Evolutionary conservation across 192 early-diverging fungal genomes (phyloP), one percentile per base, ranked within the genome.

Genomic region (Gigaspora rosea): DNA sequence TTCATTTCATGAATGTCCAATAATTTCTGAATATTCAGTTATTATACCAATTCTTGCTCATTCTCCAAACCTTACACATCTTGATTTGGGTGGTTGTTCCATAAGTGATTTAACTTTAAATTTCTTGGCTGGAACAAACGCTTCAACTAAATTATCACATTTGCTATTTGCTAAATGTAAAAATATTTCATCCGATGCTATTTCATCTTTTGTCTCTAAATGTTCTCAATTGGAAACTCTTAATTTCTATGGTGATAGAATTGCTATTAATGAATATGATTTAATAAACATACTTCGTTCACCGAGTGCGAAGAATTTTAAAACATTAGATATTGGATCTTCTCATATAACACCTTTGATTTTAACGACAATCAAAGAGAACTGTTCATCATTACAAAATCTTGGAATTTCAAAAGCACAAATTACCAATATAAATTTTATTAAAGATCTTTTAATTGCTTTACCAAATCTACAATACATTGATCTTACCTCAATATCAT

Each of bases 81-180:
- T 73, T n/a, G 71, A 73, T 59, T 41, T 73, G 4, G 71, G 71
- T 46, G 71, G 71, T 47, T 73, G 71, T 73, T 73, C 71, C 11
- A 73, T 73, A 41, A 58, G 46, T 5, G 71, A 73, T 59, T 16
- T 56, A 27, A 27, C 27, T 27, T 27, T 27, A 27, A 27, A 27
- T 27, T 27, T 27, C 27, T 27, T 27, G 1, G 1, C 1, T 27
- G 27, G 27, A 27, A 27, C 27, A 27, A 27, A 27, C 27, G 27
- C 27, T 27, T 1, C 27, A 27, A 27, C 27, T 27, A 27, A 27
- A 27, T 27, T 27, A 27, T 27, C 27, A 27, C 27, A 27, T 27
- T 27, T 27, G 27, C 27, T 27, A 27, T 27, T 27, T 0, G 27
- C 27, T 1, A 27, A 27, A 27, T 73, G 71, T 59, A 73, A 73